A percentile compares a stretch with the other conserved stretches of the same genome.
These are phyloP conservation scores for Croton setiger DNA, from an alignment of 441 rosid genomes.

Conservation along the genomic window DNA sequence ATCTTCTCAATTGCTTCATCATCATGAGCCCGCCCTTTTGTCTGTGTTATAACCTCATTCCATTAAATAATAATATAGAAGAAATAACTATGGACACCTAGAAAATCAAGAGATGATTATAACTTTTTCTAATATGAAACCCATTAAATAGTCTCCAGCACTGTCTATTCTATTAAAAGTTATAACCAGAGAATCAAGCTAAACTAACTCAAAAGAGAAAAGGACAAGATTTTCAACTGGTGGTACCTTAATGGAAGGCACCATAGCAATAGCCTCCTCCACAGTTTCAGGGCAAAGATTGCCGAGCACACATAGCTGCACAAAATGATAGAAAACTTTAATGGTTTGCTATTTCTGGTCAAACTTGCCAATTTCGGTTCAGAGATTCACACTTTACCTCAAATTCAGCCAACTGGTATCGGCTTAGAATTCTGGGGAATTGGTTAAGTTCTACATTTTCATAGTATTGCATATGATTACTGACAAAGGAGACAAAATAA, in stretches of 20 bases:
- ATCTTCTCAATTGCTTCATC: slow-evolving; percentile 88
- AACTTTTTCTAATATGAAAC: neutral
- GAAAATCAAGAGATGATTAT: neutral
- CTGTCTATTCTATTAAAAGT: neutral
- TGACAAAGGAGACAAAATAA: neutral
- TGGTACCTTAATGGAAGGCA: slow-evolving; percentile 71
- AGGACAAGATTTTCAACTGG: neutral
- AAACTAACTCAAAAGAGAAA: neutral
- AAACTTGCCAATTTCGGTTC: slow-evolving; percentile 5
- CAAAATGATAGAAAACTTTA: neutral
- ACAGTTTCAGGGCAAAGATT: slow-evolving; percentile 94
- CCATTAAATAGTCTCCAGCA: neutral
- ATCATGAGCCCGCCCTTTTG: slow-evolving; percentile 75
- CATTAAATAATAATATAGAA: neutral
- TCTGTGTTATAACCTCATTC: slow-evolving; percentile 37
- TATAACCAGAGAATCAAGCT: neutral
- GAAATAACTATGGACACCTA: neutral
- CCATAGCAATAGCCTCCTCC: slow-evolving; percentile 97
- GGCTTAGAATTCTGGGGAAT: slow-evolving; percentile 65
- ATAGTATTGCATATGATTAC: neutral
- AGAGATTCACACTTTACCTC: slow-evolving; percentile 49
- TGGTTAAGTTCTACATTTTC: slow-evolving; percentile 45
- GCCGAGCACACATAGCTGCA: slow-evolving; percentile 92
- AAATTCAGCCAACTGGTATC: slow-evolving; percentile 82
- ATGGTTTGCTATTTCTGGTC: neutral